Conservation (phyloP, 495 filamentous ascomycete species). For the Neurospora sp. region DNA sequence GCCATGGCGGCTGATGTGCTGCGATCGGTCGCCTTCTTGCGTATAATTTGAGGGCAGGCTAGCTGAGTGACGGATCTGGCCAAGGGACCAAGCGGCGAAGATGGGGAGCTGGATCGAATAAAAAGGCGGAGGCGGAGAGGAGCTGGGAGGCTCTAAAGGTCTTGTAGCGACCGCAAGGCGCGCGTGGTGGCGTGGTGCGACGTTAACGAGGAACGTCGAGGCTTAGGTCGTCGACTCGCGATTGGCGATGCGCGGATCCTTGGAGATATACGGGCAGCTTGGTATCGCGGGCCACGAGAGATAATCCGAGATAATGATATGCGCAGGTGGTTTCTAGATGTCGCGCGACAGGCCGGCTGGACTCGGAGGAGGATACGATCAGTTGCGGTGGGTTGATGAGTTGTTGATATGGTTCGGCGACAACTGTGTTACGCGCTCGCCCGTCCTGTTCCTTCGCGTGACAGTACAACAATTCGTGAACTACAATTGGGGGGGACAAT, state of each 20-base stretch:
- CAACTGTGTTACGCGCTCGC: not conserved
- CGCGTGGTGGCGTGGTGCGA: not conserved
- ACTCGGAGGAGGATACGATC: not conserved
- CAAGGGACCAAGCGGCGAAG: not conserved
- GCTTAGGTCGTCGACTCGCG: not conserved
- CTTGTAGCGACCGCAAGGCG: not conserved
- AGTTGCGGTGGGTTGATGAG: not conserved
- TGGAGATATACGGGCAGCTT: not conserved
- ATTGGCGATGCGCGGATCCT: not conserved
- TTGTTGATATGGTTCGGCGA: not conserved
- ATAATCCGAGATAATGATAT: not conserved
- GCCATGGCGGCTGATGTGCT: slow-evolving; percentile 18
- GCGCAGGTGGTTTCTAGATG: not conserved
- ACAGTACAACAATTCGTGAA: not conserved
- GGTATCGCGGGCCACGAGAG: not conserved
- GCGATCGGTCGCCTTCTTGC: not conserved
- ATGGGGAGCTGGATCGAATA: not conserved
- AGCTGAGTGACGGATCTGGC: not conserved
- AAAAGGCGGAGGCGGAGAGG: not conserved
- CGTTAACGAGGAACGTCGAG: not conserved
- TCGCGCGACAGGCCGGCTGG: not conserved
- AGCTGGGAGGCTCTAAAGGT: not conserved
- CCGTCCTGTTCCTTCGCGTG: not conserved
- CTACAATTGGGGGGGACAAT: not conserved
- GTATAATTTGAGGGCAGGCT: not conserved